Percentiles rank a stretch among this genome's conserved stretches.
These are phyloP conservation scores for Serendipita sp. DNA, from an alignment of 1,284 basidiomycete genomes.

Conservation along the genomic window DNA sequence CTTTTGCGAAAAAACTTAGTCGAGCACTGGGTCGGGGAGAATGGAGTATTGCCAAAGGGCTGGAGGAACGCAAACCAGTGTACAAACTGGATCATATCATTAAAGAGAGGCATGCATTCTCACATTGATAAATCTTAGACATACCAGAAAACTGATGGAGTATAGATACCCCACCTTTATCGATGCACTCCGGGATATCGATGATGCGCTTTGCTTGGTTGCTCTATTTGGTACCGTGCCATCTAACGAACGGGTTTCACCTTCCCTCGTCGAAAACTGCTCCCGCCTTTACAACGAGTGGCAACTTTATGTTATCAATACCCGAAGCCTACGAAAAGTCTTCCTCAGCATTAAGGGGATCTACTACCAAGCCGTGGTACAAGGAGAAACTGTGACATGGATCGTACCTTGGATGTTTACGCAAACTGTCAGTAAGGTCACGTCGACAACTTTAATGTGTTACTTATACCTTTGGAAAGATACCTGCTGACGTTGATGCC, in stretches of 20 bases:
- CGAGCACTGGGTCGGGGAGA: conserved; percentile 87
- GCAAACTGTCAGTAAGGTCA: conserved; percentile 54
- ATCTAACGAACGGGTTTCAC: conserved; percentile 65
- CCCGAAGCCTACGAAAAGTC: conserved; percentile 72
- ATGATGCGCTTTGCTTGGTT: conserved; percentile 92
- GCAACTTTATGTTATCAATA: conserved; percentile 92
- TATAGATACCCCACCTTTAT: conserved; percentile 90
- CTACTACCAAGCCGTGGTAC: conserved; percentile 93
- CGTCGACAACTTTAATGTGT: neutral
- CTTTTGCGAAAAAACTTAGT: conserved; percentile 94
- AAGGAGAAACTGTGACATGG: conserved; percentile 91
- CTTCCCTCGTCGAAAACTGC: conserved; percentile 83
- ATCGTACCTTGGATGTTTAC: conserved; percentile 97
- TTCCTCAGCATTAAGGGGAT: conserved; percentile 98
- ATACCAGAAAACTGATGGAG: too few species aligned
- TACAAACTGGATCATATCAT: conserved; percentile 92
- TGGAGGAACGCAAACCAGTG: conserved; percentile 84
- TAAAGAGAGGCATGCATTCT: conserved; percentile 67
- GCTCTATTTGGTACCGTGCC: conserved; percentile 87
- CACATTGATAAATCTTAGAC: neutral
- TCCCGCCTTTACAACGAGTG: conserved; percentile 79
- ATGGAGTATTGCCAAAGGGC: conserved; percentile 87
- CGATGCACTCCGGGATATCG: conserved; percentile 90
- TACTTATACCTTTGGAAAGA: conserved; percentile 30
- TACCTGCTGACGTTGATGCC: conserved; percentile 92